Evolutionary conservation across 106 monocot species (phyloP).

Genomic region (Cymbidium sinense): DNA sequence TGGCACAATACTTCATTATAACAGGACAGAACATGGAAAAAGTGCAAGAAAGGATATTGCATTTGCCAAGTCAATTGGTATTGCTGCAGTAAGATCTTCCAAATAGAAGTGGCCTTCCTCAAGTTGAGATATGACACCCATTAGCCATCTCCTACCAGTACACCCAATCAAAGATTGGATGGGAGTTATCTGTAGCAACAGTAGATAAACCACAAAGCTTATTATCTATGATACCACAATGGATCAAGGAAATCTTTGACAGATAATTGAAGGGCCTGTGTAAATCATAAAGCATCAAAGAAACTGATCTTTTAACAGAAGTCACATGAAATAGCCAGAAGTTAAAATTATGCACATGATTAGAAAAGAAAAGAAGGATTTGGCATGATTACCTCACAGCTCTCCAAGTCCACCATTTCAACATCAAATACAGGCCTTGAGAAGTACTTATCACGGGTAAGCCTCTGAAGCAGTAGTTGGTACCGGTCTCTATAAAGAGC

Average conservation of each 20-base stretch:
- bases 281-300: neutral
- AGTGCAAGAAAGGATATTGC: slow-evolving; percentile 81
- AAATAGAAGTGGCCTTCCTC: slow-evolving; percentile 90
- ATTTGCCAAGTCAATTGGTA: slow-evolving; percentile 80
- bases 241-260: neutral
- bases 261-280: neutral
- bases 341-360: neutral
- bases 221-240: neutral
- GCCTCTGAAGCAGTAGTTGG: slow-evolving; percentile 72
- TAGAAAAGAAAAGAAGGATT: neutral
- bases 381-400: slow-evolving; percentile 46
- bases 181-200: slow-evolving; percentile 59
- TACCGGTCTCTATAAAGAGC: slow-evolving; percentile 77
- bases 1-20: neutral
- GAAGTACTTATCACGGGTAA: slow-evolving; percentile 82
- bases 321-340: neutral
- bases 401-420: slow-evolving; percentile 39
- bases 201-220: neutral
- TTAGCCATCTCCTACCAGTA: slow-evolving; percentile 84
- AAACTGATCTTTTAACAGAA: neutral
- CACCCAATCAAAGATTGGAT: slow-evolving; percentile 92
- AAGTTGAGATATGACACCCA: slow-evolving; percentile 92
- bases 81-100: slow-evolving; percentile 89
- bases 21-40: neutral
- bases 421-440: slow-evolving; percentile 74